Evolutionary conservation across 148 eudicot genomes (phyloP).

Genomic region (Rhododendron kiyosumense): DNA sequence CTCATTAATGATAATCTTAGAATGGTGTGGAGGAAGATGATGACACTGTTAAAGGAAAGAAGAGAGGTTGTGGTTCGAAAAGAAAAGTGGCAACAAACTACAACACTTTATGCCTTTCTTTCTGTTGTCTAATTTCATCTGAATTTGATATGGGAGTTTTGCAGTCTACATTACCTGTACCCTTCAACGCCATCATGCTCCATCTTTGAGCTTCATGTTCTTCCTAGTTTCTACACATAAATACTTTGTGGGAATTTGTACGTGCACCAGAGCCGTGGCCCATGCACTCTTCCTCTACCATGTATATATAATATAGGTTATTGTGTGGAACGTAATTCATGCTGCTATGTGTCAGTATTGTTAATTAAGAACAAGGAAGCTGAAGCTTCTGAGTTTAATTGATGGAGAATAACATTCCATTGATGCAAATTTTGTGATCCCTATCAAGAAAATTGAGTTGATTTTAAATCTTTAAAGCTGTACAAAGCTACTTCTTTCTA

Average conservation of each 20-base stretch:
- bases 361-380: background rate
- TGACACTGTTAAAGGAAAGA: constrained; percentile 33
- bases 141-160: background rate
- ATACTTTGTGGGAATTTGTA: background rate
- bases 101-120: constrained; percentile 46
- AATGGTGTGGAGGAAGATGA: constrained; percentile 59
- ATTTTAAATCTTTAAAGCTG: background rate
- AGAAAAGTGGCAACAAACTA: constrained; percentile 54
- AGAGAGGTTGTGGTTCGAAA: constrained; percentile 68
- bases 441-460: background rate
- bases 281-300: background rate
- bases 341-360: background rate
- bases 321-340: background rate
- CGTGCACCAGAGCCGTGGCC: background rate
- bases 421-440: background rate
- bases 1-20: constrained; percentile 29
- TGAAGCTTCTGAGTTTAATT: background rate
- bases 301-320: background rate
- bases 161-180: too few relatives aligned
- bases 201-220: background rate
- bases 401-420: background rate
- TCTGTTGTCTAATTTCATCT: background rate
- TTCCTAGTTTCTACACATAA: background rate
- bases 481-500: background rate
- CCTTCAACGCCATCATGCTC: background rate